phyloP scores from a whole-genome alignment of 805 yeast genomes.

The Candida vartiovaarae region DNA sequence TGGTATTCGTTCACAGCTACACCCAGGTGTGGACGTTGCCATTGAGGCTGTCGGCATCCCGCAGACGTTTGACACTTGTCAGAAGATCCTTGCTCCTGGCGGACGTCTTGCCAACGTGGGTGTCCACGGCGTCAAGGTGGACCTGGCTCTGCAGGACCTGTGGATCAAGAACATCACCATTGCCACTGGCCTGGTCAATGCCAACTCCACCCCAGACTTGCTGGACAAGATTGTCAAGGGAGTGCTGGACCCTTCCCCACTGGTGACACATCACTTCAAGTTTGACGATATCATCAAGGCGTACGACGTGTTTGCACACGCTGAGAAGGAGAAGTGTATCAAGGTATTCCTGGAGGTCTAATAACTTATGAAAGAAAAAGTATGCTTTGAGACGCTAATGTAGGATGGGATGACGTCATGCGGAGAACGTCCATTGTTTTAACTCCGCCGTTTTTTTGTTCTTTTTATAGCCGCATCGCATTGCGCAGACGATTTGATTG shows the following conservation, averaged over 20 bases:
- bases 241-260: slow-evolving; percentile 37
- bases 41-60: slow-evolving; percentile 63
- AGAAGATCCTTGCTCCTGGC: slow-evolving; percentile 47
- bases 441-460: too few species aligned
- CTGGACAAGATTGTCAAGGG: slow-evolving; percentile 28
- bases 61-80: slow-evolving; percentile 51
- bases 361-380: too few species aligned
- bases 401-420: too few species aligned
- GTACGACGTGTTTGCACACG: slow-evolving; percentile 49
- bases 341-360: slow-evolving; percentile 29
- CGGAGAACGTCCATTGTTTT: too few species aligned
- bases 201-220: slow-evolving; percentile 35
- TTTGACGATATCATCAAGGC: slow-evolving; percentile 51
- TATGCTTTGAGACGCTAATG: too few species aligned
- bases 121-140: slow-evolving; percentile 38
- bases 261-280: slow-evolving; percentile 54
- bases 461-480: too few species aligned
- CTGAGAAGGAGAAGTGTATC: slow-evolving; percentile 50
- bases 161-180: slow-evolving; percentile 40
- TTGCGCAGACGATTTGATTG: too few species aligned
- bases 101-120: slow-evolving; percentile 65
- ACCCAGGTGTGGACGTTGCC: slow-evolving; percentile 52
- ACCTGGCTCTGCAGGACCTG: slow-evolving; percentile 34
- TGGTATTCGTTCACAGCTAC: slow-evolving; percentile 23
- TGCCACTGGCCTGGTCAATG: slow-evolving; percentile 44